phyloP scores from a whole-genome alignment of 495 filamentous ascomycete species.

The Saxophila tyrrhenica region DNA sequence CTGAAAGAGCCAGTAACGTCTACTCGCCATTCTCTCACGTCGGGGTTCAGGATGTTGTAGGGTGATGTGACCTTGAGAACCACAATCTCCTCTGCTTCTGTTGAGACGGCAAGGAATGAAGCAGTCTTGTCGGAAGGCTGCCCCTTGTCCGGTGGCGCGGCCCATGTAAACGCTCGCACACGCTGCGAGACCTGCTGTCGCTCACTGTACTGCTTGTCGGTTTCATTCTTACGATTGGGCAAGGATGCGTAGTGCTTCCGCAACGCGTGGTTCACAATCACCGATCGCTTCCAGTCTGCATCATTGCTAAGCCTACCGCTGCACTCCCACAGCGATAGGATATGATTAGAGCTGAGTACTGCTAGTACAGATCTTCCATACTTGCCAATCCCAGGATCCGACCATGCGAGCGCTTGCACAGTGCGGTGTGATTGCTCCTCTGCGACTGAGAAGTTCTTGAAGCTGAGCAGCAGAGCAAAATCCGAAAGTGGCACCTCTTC shows the following conservation, averaged over 20 bases:
- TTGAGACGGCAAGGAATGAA: conserved; percentile 31
- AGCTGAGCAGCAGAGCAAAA: conserved; percentile 32
- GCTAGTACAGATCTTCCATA: conserved; percentile 48
- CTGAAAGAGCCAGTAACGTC: conserved; percentile 3
- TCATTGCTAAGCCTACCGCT: conserved; percentile 14
- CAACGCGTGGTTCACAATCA: conserved; percentile 24
- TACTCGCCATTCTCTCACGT: conserved; percentile 10
- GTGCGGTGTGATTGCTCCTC: conserved; percentile 49
- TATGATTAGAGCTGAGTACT: conserved; percentile 47
- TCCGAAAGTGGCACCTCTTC: conserved; percentile 41
- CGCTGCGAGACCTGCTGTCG: conserved; percentile 13
- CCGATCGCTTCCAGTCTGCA: conserved; percentile 25
- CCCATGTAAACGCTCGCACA: conserved; percentile 26
- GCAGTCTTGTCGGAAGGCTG: no score
- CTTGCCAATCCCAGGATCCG: conserved; percentile 46
- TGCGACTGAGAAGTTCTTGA: conserved; percentile 46
- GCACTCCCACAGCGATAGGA: conserved; percentile 24
- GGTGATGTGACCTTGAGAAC: conserved; percentile 27
- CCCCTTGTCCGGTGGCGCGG: no score
- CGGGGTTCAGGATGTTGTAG: conserved; percentile 13
- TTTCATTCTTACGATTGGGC: neutral
- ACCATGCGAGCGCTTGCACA: conserved; percentile 47
- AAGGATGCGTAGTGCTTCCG: conserved; percentile 15
- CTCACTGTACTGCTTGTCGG: neutral
- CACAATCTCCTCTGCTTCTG: conserved; percentile 35